These are phyloP conservation scores for Sporothrix pallida DNA, from an alignment of 2,329 filamentous ascomycete species.

Conservation along the genomic window DNA sequence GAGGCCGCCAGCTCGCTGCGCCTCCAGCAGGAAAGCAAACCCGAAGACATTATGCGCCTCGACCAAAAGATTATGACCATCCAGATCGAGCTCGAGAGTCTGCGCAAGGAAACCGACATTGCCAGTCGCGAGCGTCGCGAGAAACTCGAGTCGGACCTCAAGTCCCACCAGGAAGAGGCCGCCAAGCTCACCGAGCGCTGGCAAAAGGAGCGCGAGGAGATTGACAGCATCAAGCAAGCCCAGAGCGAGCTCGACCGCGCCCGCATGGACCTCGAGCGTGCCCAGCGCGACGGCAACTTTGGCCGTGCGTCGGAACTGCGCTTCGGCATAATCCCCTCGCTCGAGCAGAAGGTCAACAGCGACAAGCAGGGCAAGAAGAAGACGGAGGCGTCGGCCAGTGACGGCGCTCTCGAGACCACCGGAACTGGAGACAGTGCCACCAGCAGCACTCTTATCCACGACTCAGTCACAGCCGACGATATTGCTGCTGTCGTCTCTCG, in stretches of 20 bases:
- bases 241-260: constrained; percentile 90
- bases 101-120: constrained; percentile 92
- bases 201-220: constrained; percentile 87
- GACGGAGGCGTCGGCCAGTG: constrained; percentile 37
- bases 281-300: constrained; percentile 87
- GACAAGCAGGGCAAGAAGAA: constrained; percentile 61
- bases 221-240: constrained; percentile 83
- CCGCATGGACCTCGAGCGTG: constrained; percentile 82
- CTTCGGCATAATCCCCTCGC: constrained; percentile 81
- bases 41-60: constrained; percentile 88
- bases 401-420: constrained; percentile 44
- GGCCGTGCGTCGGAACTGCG: constrained; percentile 87
- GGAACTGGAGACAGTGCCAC: constrained; percentile 46
- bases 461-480: constrained; percentile 93
- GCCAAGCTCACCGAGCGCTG: constrained; percentile 78
- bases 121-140: constrained; percentile 86
- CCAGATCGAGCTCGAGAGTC: constrained; percentile 92
- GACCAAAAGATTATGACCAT: constrained; percentile 97
- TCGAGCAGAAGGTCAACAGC: constrained; percentile 79
- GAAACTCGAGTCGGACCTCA: constrained; percentile 79
- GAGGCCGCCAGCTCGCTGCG: constrained; percentile 90
- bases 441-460: constrained; percentile 75
- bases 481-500: constrained; percentile 91
- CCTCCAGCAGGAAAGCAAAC: constrained; percentile 94
- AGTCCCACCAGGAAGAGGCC: constrained; percentile 77